Evolutionary conservation across 2,329 filamentous ascomycete species (phyloP).

Genomic region (Phialophora expanda): DNA sequence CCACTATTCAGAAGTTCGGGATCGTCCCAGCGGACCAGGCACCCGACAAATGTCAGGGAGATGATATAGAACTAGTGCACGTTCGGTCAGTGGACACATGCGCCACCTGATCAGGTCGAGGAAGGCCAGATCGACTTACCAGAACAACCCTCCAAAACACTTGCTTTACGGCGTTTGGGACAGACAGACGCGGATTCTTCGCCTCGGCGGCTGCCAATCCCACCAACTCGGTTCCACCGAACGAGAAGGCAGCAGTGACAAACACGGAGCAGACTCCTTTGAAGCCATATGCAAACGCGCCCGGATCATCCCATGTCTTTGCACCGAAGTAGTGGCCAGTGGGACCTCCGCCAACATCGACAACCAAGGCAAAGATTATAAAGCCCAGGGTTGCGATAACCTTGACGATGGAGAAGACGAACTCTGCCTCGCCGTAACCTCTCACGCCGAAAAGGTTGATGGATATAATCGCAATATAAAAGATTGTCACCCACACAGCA

Average conservation of each 20-base stretch:
- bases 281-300: conserved; percentile 72
- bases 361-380: conserved; percentile 81
- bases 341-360: conserved; percentile 80
- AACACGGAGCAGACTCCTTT: conserved; percentile 68
- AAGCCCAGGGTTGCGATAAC: conserved; percentile 80
- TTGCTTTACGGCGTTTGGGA: conserved; percentile 87
- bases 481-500: conserved; percentile 67
- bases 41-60: conserved; percentile 71
- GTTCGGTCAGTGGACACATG: neutral
- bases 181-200: conserved; percentile 66
- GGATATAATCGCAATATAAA: conserved; percentile 69
- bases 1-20: conserved; percentile 63
- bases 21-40: conserved; percentile 77
- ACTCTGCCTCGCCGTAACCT: conserved; percentile 82
- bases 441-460: conserved; percentile 85
- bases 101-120: neutral
- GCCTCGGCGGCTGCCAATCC: conserved; percentile 65
- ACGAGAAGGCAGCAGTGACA: conserved; percentile 67
- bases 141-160: conserved; percentile 90
- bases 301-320: conserved; percentile 74
- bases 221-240: conserved; percentile 66
- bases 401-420: conserved; percentile 79
- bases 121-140: conserved; percentile 25
- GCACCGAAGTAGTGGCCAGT: conserved; percentile 73
- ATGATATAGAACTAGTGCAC: conserved; percentile 74